Percentiles rank a stretch among this genome's conserved stretches.
These are phyloP conservation scores for Myriangium duriaei DNA, from an alignment of 2,329 filamentous ascomycete species.

Conservation along the genomic window DNA sequence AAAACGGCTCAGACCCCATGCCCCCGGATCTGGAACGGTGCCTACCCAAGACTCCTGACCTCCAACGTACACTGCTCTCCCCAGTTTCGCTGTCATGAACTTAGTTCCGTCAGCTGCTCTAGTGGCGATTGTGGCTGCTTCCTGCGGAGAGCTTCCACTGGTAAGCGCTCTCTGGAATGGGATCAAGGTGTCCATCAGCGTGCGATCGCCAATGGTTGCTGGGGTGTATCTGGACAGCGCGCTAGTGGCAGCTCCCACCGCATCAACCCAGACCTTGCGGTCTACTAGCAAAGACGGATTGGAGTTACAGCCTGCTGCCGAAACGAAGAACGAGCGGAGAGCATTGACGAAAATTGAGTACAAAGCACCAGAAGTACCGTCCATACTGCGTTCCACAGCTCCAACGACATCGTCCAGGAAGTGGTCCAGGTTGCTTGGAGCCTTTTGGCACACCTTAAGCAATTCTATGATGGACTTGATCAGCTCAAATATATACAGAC, in stretches of 20 bases:
- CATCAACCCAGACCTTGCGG: conserved; percentile 48
- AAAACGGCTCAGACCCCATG: conserved; percentile 69
- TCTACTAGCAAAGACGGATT: conserved; percentile 15
- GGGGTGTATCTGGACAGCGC: conserved; percentile 76
- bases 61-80: conserved; percentile 70
- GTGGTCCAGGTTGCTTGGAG: neutral
- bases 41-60: conserved; percentile 40
- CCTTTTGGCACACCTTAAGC: too few species aligned
- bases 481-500: too few species aligned
- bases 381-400: neutral
- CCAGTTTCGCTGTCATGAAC: conserved; percentile 80
- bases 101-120: conserved; percentile 72
- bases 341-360: conserved; percentile 2
- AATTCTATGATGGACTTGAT: neutral
- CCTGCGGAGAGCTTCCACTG: conserved; percentile 11
- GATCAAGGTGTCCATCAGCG: conserved; percentile 74
- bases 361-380: conserved; percentile 2
- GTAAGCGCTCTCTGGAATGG: conserved; percentile 67
- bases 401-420: neutral
- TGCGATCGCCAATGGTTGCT: conserved; percentile 76
- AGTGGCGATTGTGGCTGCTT: conserved; percentile 61
- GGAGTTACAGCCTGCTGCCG: too few species aligned
- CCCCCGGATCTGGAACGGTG: conserved; percentile 62
- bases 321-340: neutral
- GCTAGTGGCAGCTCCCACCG: conserved; percentile 65